A percentile compares a stretch with the other conserved stretches of the same genome.
These are phyloP conservation scores for Royoungia palumana DNA, from an alignment of 768 basidiomycete genomes.

Conservation along the genomic window DNA sequence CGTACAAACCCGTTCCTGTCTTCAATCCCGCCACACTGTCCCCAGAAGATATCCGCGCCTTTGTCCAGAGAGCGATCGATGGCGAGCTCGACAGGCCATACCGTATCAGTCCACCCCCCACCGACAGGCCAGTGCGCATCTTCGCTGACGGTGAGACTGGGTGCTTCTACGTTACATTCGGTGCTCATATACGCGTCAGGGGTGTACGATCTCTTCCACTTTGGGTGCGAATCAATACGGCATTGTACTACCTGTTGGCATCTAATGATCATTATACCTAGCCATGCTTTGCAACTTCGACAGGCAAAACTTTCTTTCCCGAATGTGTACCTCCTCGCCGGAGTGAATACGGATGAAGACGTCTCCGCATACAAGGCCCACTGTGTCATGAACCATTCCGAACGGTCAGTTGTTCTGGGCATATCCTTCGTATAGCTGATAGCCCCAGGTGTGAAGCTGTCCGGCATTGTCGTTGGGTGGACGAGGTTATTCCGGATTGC, in stretches of 20 bases:
- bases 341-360: conserved; percentile 89
- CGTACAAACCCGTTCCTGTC: conserved; percentile 24
- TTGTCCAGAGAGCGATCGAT: conserved; percentile 71
- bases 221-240: conserved; percentile 56
- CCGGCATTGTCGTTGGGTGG: conserved; percentile 97
- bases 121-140: conserved; percentile 75
- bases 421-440: conserved; percentile 1
- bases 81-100: conserved; percentile 66
- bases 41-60: conserved; percentile 74
- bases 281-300: conserved; percentile 91
- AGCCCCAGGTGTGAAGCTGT: conserved; percentile 70
- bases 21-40: conserved; percentile 70
- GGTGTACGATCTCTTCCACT: conserved; percentile 97
- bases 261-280: conserved; percentile 29
- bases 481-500: conserved; percentile 85
- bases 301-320: conserved; percentile 96
- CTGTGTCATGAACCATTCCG: conserved; percentile 84
- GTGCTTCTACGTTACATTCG: neutral
- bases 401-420: conserved; percentile 50
- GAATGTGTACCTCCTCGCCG: conserved; percentile 84
- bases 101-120: conserved; percentile 83
- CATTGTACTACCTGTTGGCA: neutral
- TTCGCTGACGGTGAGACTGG: conserved; percentile 83
- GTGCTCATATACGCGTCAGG: conserved; percentile 41
- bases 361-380: conserved; percentile 76